These are phyloP conservation scores for Annulohypoxylon stygium DNA, from an alignment of 495 filamentous ascomycete genomes.

Conservation along the genomic window DNA sequence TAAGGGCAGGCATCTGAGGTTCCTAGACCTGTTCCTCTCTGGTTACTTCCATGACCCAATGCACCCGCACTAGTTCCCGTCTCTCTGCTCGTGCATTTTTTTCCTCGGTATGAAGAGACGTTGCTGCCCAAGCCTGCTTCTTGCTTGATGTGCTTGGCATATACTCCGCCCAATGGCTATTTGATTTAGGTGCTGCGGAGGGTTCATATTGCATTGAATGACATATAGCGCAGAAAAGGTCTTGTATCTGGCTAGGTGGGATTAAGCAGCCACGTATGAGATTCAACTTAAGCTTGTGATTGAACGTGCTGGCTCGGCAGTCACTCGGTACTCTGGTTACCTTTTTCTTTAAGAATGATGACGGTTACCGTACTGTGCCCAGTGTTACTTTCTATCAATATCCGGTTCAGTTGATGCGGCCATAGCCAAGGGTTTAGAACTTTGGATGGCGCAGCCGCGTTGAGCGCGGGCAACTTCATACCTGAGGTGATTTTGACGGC, in stretches of 20 bases:
- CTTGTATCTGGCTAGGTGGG: constrained; percentile 50
- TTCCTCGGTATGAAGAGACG: constrained; percentile 42
- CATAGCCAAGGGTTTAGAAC: constrained; percentile 42
- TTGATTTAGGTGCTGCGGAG: constrained; percentile 43
- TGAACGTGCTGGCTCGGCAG: constrained; percentile 45
- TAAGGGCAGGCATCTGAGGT: constrained; percentile 45
- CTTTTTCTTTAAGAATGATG: constrained; percentile 36
- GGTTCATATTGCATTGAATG: constrained; percentile 50
- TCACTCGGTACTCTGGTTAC: constrained; percentile 46
- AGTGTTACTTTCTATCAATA: constrained; percentile 32
- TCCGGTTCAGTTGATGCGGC: constrained; percentile 44
- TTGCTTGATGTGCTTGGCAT: constrained; percentile 44
- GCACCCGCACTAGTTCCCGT: constrained; percentile 47
- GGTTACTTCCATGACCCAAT: constrained; percentile 40
- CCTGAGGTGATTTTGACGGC: constrained; percentile 24
- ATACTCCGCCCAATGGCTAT: constrained; percentile 43
- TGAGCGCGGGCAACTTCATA: constrained; percentile 39
- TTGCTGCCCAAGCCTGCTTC: constrained; percentile 49
- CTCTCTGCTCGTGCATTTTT: constrained; percentile 42
- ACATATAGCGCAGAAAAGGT: constrained; percentile 48
- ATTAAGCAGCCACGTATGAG: constrained; percentile 50
- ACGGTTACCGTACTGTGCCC: constrained; percentile 45
- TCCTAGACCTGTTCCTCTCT: constrained; percentile 40
- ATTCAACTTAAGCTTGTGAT: constrained; percentile 44
- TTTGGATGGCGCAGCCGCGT: constrained; percentile 44